phyloP scores from a whole-genome alignment of 73 alveolate genomes.

The Paramecium tetraurelia region DNA sequence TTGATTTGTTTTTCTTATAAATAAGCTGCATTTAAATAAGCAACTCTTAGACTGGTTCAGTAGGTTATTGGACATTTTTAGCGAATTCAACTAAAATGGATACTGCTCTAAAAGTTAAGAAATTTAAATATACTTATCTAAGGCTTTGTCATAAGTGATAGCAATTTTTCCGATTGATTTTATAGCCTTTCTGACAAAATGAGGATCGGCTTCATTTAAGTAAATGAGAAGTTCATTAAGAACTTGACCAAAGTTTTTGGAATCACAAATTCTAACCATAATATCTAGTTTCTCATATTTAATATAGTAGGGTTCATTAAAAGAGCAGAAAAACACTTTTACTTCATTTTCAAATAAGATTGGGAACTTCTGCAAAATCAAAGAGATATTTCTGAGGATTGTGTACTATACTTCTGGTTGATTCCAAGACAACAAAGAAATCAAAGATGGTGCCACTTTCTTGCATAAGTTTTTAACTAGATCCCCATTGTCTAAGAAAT shows the following conservation, averaged over 20 bases:
- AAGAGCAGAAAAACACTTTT: slow-evolving; percentile 89
- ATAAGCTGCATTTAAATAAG: slow-evolving; percentile 17
- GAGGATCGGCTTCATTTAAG: slow-evolving; percentile 91
- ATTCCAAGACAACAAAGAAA: slow-evolving; percentile 82
- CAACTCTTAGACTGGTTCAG: slow-evolving; percentile 54
- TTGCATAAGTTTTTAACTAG: slow-evolving; percentile 82
- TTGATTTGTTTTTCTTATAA: slow-evolving; percentile 2
- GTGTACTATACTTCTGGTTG: slow-evolving; percentile 90
- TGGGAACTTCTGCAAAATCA: slow-evolving; percentile 87
- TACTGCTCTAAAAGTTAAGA: slow-evolving; percentile 64
- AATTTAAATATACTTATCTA: slow-evolving; percentile 64
- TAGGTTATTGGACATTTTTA: slow-evolving; percentile 63
- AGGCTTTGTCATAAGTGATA: slow-evolving; percentile 86
- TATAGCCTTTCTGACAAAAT: slow-evolving; percentile 85
- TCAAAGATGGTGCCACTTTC: slow-evolving; percentile 82
- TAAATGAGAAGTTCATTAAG: slow-evolving; percentile 87
- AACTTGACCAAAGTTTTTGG: slow-evolving; percentile 82
- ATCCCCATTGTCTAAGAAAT: slow-evolving; percentile 81
- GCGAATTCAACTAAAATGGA: slow-evolving; percentile 73
- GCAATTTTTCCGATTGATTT: slow-evolving; percentile 91
- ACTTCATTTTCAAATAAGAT: slow-evolving; percentile 88
- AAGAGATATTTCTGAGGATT: slow-evolving; percentile 84
- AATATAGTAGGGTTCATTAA: slow-evolving; percentile 92
- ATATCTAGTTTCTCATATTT: slow-evolving; percentile 93
- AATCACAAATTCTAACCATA: slow-evolving; percentile 85